These are phyloP conservation scores for Amanita subjunquillea DNA, from an alignment of 768 basidiomycete species.

Conservation along the genomic window DNA sequence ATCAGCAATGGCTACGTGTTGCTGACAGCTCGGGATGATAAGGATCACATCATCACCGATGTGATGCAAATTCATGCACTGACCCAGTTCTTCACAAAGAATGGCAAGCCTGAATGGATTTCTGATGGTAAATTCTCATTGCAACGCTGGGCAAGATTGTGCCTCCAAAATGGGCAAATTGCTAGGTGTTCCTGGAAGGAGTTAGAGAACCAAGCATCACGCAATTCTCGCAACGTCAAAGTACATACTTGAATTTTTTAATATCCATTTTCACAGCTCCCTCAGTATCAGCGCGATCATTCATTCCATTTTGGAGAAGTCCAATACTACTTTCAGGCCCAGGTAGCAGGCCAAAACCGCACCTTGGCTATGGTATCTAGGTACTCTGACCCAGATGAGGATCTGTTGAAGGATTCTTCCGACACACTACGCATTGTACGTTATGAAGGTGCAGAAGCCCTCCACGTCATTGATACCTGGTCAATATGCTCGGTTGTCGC, in stretches of 20 bases:
- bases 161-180: conserved; percentile 14
- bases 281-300: neutral
- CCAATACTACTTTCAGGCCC: neutral
- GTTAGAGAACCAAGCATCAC: neutral
- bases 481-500: conserved; percentile 6
- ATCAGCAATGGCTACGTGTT: neutral
- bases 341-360: neutral
- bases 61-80: neutral
- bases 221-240: conserved; percentile 6
- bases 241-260: neutral
- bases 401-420: neutral
- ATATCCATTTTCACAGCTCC: neutral
- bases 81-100: neutral
- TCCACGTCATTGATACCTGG: neutral
- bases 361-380: conserved; percentile 1
- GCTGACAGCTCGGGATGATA: neutral
- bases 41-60: neutral
- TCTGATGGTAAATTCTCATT: neutral
- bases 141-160: conserved; percentile 10
- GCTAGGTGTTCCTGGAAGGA: conserved; percentile 12
- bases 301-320: conserved; percentile 1
- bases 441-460: neutral
- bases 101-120: neutral
- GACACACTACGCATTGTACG: neutral
- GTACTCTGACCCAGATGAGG: conserved; percentile 2